Evolutionary conservation across 2,329 filamentous ascomycete species (phyloP).

Genomic region (Neoarthrinium moseri): DNA sequence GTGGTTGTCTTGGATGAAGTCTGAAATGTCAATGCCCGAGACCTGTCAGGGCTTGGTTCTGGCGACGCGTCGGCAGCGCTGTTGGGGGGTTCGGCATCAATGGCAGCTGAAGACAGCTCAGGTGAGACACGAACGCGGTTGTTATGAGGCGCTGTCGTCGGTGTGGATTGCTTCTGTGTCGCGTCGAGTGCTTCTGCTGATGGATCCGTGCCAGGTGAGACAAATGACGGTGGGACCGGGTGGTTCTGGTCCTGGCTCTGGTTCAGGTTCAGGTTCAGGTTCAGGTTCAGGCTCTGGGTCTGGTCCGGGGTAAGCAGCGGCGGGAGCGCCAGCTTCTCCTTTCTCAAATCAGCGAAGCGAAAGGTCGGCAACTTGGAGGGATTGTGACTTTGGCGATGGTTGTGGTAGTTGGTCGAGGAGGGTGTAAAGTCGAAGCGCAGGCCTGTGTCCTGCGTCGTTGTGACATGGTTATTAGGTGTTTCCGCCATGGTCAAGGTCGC

Average conservation of each 20-base stretch:
- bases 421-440: constrained; percentile 11
- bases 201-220: constrained; percentile 33
- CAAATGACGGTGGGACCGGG: constrained; percentile 36
- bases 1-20: constrained; percentile 24
- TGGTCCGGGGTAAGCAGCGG: constrained; percentile 28
- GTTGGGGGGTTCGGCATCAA: constrained; percentile 25
- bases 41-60: constrained; percentile 25
- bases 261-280: too few relatives aligned
- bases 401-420: constrained; percentile 31
- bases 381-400: constrained; percentile 52
- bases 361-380: constrained; percentile 56
- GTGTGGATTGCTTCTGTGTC: constrained; percentile 15
- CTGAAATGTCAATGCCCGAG: constrained; percentile 38
- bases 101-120: constrained; percentile 20
- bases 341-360: constrained; percentile 50
- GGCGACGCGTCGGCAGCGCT: constrained; percentile 34
- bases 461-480: background rate
- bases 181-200: constrained; percentile 10
- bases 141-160: constrained; percentile 14
- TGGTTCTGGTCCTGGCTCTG: constrained; percentile 28
- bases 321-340: constrained; percentile 32
- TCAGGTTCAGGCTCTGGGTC: too few relatives aligned
- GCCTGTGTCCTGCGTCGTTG: background rate
- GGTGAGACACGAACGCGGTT: constrained; percentile 25
- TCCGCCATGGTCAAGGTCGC: constrained; percentile 4